Percentiles rank a stretch among this genome's conserved stretches.
These are phyloP conservation scores for Circinella minor DNA, from an alignment of 371 early-diverging fungal species.

Conservation along the genomic window DNA sequence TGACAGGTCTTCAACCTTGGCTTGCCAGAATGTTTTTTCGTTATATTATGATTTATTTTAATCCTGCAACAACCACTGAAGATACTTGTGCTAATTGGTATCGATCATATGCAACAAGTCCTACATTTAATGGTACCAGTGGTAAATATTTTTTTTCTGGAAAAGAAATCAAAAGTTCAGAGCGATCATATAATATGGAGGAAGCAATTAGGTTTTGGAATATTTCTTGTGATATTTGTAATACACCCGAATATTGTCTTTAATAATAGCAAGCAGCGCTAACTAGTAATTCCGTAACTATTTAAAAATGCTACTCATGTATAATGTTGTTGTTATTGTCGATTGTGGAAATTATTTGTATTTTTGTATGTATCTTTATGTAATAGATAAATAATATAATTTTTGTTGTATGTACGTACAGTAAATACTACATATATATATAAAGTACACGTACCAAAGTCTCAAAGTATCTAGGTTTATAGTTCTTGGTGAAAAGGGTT, in stretches of 20 bases:
- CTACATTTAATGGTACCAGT: constrained; percentile 41
- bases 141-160: constrained; percentile 27
- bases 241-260: constrained; percentile 4
- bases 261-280: too few species aligned
- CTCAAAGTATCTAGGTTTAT: too few species aligned
- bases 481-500: too few species aligned
- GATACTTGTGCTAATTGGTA: constrained; percentile 28
- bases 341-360: too few species aligned
- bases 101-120: constrained; percentile 32
- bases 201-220: constrained; percentile 35
- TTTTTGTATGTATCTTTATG: too few species aligned
- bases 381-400: too few species aligned
- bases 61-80: constrained; percentile 31
- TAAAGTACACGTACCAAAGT: too few species aligned
- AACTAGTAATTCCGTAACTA: too few species aligned
- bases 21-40: constrained; percentile 22
- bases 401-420: too few species aligned
- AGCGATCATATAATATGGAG: constrained; percentile 30
- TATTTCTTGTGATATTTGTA: constrained; percentile 30
- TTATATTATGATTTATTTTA: constrained; percentile 15
- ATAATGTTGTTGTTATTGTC: too few species aligned
- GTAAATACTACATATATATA: too few species aligned
- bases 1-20: constrained; percentile 30
- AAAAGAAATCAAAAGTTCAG: constrained; percentile 24
- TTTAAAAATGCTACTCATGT: too few species aligned